phyloP scores from a whole-genome alignment of 2,329 filamentous ascomycete species.

The Chrysoporthe puriensis region DNA sequence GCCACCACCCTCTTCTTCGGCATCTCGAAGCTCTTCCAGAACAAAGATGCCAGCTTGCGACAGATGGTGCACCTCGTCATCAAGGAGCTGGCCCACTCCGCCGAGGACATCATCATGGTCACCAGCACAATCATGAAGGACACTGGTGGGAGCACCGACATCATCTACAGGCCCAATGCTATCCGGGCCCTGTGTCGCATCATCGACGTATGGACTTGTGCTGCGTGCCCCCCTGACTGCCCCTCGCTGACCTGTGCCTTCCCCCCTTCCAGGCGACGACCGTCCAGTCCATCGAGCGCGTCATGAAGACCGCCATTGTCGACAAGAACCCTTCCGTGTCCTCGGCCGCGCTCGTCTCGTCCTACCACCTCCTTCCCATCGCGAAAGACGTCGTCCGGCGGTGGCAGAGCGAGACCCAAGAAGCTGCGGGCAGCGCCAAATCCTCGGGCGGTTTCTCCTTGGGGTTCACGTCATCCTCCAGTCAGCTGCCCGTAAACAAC shows the following conservation, averaged over 20 bases:
- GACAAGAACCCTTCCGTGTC: constrained; percentile 98
- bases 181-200: constrained; percentile 95
- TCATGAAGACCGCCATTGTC: constrained; percentile 99
- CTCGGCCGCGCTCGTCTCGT: constrained; percentile 92
- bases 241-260: constrained; percentile 32
- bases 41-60: constrained; percentile 95
- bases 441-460: constrained; percentile 88
- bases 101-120: constrained; percentile 99
- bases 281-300: constrained; percentile 95
- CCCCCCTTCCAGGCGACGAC: constrained; percentile 70
- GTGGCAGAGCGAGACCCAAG: constrained; percentile 98
- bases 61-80: constrained; percentile 99
- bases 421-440: constrained; percentile 89
- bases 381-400: constrained; percentile 92
- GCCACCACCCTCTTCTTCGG: constrained; percentile 98
- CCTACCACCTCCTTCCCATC: constrained; percentile 96
- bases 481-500: constrained; percentile 79
- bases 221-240: constrained; percentile 1
- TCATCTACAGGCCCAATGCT: constrained; percentile 92
- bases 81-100: constrained; percentile 94
- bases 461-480: constrained; percentile 82
- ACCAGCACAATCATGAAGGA: constrained; percentile 99
- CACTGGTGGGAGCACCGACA: constrained; percentile 91
- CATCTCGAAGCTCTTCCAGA: constrained; percentile 99
- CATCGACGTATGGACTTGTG: constrained; percentile 74